These are phyloP conservation scores for Ceratobasidium sp. DNA, from an alignment of 1,284 basidiomycete species.

Conservation along the genomic window DNA sequence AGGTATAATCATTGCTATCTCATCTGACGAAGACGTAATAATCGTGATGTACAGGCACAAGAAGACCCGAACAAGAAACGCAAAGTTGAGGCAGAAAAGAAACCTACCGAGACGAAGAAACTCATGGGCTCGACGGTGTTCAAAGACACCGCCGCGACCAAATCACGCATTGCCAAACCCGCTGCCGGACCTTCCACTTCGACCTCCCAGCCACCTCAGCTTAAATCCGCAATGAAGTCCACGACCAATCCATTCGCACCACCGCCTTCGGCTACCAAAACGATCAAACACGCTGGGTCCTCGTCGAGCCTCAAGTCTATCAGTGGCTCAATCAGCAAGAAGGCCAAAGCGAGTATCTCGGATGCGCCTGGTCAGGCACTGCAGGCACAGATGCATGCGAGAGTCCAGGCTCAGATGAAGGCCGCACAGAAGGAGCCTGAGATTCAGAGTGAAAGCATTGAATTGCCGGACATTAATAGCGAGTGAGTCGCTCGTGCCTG, in stretches of 20 bases:
- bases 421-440: slow-evolving; percentile 62
- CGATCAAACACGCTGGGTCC: slow-evolving; percentile 38
- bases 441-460: slow-evolving; percentile 82
- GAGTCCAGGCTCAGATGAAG: slow-evolving; percentile 55
- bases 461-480: slow-evolving; percentile 92
- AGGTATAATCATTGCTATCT: slow-evolving; percentile 34
- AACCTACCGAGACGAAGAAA: slow-evolving; percentile 69
- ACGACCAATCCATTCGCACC: slow-evolving; percentile 37
- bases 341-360: slow-evolving; percentile 38
- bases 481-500: slow-evolving; percentile 63
- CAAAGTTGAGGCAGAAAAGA: slow-evolving; percentile 71
- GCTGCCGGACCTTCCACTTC: slow-evolving; percentile 55
- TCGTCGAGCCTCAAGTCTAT: slow-evolving; percentile 40
- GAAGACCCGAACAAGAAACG: slow-evolving; percentile 80
- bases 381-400: slow-evolving; percentile 60
- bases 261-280: slow-evolving; percentile 25
- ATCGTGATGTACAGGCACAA: slow-evolving; percentile 57
- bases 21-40: not conserved
- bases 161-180: slow-evolving; percentile 59
- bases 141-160: slow-evolving; percentile 46
- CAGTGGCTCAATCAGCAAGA: slow-evolving; percentile 17
- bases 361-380: slow-evolving; percentile 67
- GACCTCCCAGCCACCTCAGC: slow-evolving; percentile 51
- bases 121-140: slow-evolving; percentile 60
- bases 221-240: slow-evolving; percentile 47